Conservation (phyloP, 2,329 filamentous ascomycete genomes). For the Aspergillus fructus region DNA sequence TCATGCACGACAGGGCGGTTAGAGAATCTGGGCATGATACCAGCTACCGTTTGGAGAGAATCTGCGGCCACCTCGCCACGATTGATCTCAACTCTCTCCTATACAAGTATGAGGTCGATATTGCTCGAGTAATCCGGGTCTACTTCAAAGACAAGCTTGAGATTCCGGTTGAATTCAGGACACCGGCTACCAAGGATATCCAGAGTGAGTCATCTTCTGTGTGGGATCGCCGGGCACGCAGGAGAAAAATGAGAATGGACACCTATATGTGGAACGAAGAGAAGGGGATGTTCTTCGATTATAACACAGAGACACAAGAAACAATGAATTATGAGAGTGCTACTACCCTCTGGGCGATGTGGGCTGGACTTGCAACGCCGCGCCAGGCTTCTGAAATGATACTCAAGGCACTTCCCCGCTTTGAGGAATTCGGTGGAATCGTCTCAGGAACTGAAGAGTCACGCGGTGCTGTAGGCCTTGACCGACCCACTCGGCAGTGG, state of each 20-base stretch:
- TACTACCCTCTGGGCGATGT: constrained; percentile 96
- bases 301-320: constrained; percentile 79
- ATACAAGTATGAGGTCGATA: constrained; percentile 97
- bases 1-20: constrained; percentile 91
- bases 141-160: constrained; percentile 78
- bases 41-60: constrained; percentile 83
- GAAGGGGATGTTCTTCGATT: constrained; percentile 97
- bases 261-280: constrained; percentile 92
- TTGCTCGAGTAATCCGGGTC: constrained; percentile 78
- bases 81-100: constrained; percentile 92
- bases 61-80: constrained; percentile 85
- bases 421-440: constrained; percentile 84
- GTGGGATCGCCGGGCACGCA: constrained; percentile 87
- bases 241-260: constrained; percentile 81
- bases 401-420: constrained; percentile 74
- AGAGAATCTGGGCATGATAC: constrained; percentile 97
- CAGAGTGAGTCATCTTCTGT: constrained; percentile 77
- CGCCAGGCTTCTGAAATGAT: constrained; percentile 84
- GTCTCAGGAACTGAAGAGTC: constrained; percentile 88
- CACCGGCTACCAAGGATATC: constrained; percentile 62
- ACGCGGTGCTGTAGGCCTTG: constrained; percentile 73
- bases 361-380: constrained; percentile 85
- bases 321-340: constrained; percentile 84
- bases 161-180: constrained; percentile 81
- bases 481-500: constrained; percentile 94